Base-by-base conservation (phyloP, 202 grass and related monocot species). In the Elaeis oleifera region DNA sequence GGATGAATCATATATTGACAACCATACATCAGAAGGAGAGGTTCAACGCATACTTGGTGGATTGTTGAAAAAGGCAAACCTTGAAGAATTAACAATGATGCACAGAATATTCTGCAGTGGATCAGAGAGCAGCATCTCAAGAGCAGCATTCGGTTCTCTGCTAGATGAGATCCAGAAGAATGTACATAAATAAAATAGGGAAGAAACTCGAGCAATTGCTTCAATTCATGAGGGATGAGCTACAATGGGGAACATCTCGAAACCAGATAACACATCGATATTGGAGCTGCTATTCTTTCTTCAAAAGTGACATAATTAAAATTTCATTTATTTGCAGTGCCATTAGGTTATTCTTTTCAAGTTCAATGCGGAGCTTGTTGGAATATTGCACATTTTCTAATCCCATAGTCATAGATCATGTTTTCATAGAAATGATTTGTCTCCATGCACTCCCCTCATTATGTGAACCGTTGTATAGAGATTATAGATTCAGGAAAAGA, bases 31-130 rank as follows among this genome's bases (percentile, higher is more conserved):
- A 54, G 51, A 60, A 16, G 70, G 81, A 53, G 78, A 80, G 65
- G 51, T 82, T 63, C 18, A 54, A 54, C 18, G 11, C 50, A 69
- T 50, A 59, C 54, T 76, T 5, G 53, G 75, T 23, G 66, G 67
- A 9, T 56, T 85, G 16, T 76, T 78, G 19, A 72, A 80, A 56
- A 90, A 84, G 58, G 76, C 82, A 55, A 84, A 69, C 68, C 52
- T 74, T n/a, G 75, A 80, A 64, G 77, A 86, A 74, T 44, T 81
- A 76, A 65, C 60, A 51, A 28, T 66, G 50, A 62, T 80, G 32
- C 71, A 78, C 49, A 72, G 74, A 77, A 27, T 70, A 71, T 76
- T 83, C 8, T 23, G 49, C 50, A 73, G 81, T 44, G 62, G 74
- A 20, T 39, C 60, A n/a, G 69, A 78, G 31, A 75, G 69, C 73